Percentiles rank a stretch among this genome's conserved stretches.
Evolutionary conservation across 768 basidiomycete species (phyloP).

Genomic region (Leccinum incarnatum): DNA sequence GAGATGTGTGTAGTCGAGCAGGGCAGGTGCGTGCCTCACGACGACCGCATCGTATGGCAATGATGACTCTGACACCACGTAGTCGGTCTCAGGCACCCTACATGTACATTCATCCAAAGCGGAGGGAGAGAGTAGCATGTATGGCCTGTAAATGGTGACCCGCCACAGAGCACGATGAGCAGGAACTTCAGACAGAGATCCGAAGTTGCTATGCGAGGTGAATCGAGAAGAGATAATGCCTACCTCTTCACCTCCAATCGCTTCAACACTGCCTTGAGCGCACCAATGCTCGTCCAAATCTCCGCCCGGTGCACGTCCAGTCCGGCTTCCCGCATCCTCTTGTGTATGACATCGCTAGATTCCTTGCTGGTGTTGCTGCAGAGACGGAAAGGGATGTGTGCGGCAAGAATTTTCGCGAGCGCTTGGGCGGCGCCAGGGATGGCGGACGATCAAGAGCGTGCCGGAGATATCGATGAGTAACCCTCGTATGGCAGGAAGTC

Average conservation of each 20-base stretch:
- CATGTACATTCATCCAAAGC: slow-evolving; percentile 42
- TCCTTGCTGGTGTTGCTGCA: slow-evolving; percentile 76
- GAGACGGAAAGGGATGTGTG: slow-evolving; percentile 44
- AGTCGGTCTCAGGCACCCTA: neutral
- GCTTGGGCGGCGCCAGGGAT: slow-evolving; percentile 43
- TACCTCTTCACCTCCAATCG: slow-evolving; percentile 43
- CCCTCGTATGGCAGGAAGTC: slow-evolving; percentile 36
- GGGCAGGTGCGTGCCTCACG: slow-evolving; percentile 55
- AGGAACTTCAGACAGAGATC: neutral
- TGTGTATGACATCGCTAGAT: slow-evolving; percentile 43
- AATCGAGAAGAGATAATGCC: neutral
- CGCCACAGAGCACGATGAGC: neutral
- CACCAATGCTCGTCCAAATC: slow-evolving; percentile 65
- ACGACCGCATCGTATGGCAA: slow-evolving; percentile 54
- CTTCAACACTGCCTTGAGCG: slow-evolving; percentile 46
- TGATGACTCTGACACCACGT: neutral
- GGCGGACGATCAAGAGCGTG: slow-evolving; percentile 50
- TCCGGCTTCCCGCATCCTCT: slow-evolving; percentile 45
- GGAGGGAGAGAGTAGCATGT: slow-evolving; percentile 52
- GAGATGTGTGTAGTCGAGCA: slow-evolving; percentile 52
- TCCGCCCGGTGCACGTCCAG: slow-evolving; percentile 45
- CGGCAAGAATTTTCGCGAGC: slow-evolving; percentile 27
- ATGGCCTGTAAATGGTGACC: slow-evolving; percentile 35
- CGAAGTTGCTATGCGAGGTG: neutral
- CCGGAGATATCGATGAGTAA: slow-evolving; percentile 69